Conservation (phyloP, 441 rosid genomes). For the Corymbia calophylla region DNA sequence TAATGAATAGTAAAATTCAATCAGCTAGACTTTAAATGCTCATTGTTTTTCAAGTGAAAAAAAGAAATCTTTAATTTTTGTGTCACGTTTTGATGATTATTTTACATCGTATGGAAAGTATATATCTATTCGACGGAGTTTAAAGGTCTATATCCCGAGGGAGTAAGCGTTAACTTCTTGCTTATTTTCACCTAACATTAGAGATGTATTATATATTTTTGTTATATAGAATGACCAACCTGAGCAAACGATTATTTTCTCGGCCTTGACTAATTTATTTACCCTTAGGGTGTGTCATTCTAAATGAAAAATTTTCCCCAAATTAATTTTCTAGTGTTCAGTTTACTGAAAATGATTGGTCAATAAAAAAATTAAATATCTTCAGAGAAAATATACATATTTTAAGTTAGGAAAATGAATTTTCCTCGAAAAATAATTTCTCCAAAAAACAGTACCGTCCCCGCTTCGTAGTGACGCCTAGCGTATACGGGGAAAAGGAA, state of each 20-base stretch:
- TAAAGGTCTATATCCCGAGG: rapidly evolving
- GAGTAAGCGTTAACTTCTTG: rapidly evolving
- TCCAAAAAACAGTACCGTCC: background rate
- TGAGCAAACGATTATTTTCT: rapidly evolving
- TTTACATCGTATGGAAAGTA: rapidly evolving
- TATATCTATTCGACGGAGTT: background rate
- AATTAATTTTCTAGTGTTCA: background rate
- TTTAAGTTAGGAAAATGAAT: too few species aligned
- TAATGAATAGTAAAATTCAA: background rate
- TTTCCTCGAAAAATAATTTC: too few species aligned
- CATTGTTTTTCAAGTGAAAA: too few species aligned
- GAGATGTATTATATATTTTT: background rate
- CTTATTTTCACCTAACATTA: rapidly evolving
- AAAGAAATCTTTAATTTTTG: too few species aligned
- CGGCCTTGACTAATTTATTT: background rate
- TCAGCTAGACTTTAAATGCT: background rate
- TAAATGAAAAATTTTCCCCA: background rate
- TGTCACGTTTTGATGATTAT: background rate
- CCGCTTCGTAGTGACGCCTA: background rate
- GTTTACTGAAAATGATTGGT: background rate
- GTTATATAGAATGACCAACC: background rate
- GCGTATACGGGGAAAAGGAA: background rate
- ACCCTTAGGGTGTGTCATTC: rapidly evolving
- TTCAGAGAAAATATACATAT: too few species aligned
- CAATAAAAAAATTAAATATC: too few species aligned